Evolutionary conservation across 305 asterid genomes (phyloP), one percentile per base, ranked within the genome.

Genomic region (Fraxinus latifolia): DNA sequence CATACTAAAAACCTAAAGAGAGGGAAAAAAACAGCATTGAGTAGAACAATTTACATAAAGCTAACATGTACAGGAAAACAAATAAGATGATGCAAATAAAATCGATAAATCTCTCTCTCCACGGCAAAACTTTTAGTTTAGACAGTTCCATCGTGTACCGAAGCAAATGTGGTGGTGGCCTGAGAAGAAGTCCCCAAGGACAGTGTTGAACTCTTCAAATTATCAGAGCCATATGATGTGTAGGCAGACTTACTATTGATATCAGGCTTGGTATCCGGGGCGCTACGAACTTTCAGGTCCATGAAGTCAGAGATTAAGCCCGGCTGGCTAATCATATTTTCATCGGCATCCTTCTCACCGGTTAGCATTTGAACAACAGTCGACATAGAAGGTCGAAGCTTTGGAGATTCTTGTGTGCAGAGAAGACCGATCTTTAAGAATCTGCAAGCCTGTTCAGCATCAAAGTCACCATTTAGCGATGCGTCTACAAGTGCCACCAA

Each of bases 351-450:
- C 37, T 81, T 84, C 82, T 81, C 86, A 14, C 98, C 98, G 0
- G 86, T 83, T 9, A 96, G 94, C 98, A 96, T 91, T 79, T 44
- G 88, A 42, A 92, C 98, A 44, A 89, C 96, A 19, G 88, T 82
- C 4, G 98, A 92, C 99, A 94, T 96, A 32, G 97, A 84, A 65
- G 98, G 98, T 19, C 99, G 93, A 82, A 93, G 96, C 91, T 91
- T 94, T 1, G 96, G 93, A 50, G 91, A 53, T 80, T 96, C 98
- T 82, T 96, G 99, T 17, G 97, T 94, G 88, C 98, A 96, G 73
- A 96, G 97, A 70, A 96, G 90, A 33, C 95, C 99, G 7, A 94
- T 89, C 86, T 93, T 93, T 27, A 96, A 86, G 91, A 87, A 87
- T 83, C 81, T 91, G 88, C 98, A 93, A 1, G 99, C 98, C 82